phyloP scores from a whole-genome alignment of 148 eudicot species.

The Rhododendron henanense region DNA sequence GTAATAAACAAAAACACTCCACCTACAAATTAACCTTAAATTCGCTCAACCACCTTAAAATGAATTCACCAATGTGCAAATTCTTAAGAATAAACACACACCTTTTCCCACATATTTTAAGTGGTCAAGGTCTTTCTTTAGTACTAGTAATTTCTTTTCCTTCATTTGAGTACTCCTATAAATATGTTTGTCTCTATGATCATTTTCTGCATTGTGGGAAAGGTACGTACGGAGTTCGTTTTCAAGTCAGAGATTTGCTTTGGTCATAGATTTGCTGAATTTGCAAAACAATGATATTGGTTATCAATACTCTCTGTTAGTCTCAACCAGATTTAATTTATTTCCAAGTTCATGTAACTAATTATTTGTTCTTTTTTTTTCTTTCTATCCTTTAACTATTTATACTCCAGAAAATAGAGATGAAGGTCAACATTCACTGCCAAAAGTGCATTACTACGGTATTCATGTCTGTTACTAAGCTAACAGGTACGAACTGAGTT shows the following conservation, averaged over 20 bases:
- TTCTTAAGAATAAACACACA: neutral
- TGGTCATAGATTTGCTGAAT: too few species aligned
- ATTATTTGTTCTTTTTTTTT: neutral
- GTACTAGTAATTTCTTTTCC: neutral
- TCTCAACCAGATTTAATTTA: neutral
- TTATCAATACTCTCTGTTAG: neutral
- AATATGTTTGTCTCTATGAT: neutral
- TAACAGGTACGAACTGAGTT: constrained; percentile 15
- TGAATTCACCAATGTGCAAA: neutral
- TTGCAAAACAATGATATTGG: neutral
- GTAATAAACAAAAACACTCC: neutral
- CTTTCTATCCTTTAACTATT: neutral
- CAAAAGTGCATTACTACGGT: constrained; percentile 15
- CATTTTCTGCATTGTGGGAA: neutral
- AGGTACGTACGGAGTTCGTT: neutral
- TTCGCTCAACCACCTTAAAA: neutral
- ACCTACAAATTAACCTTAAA: neutral
- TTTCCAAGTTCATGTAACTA: neutral
- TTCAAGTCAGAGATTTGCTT: neutral
- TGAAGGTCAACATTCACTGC: constrained; percentile 25
- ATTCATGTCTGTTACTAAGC: constrained; percentile 21
- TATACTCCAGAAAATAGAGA: constrained; percentile 17
- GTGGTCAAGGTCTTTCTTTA: neutral
- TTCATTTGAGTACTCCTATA: neutral
- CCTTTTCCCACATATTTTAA: neutral